Percentiles rank a stretch among this genome's conserved stretches.
These are phyloP conservation scores for Penicillium flavigenum DNA, from an alignment of 495 filamentous ascomycete species.

Conservation along the genomic window DNA sequence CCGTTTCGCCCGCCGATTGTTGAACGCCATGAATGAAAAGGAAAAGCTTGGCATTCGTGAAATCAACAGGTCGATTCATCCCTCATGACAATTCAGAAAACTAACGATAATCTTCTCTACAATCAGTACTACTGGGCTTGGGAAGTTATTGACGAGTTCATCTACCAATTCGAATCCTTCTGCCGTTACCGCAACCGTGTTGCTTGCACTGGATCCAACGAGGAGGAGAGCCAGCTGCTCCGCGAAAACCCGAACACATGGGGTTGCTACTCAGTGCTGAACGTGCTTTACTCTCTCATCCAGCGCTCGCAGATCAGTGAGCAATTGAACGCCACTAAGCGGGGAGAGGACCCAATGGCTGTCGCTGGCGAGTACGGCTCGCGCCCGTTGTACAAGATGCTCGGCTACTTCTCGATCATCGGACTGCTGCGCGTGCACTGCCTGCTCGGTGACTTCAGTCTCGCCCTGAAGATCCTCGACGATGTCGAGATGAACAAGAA, in stretches of 20 bases:
- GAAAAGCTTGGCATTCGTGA: slow-evolving; percentile 19
- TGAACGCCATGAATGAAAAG: slow-evolving; percentile 21
- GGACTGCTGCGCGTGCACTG: slow-evolving; percentile 94
- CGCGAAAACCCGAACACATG: slow-evolving; percentile 97
- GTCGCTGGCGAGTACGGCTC: slow-evolving; percentile 94
- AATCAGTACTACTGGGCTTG: slow-evolving; percentile 97
- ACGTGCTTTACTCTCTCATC: slow-evolving; percentile 98
- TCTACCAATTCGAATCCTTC: slow-evolving; percentile 99
- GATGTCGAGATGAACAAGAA: slow-evolving; percentile 99
- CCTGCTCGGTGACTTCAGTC: slow-evolving; percentile 94
- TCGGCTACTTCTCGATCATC: slow-evolving; percentile 99
- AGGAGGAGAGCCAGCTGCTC: slow-evolving; percentile 86
- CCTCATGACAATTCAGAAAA: slow-evolving; percentile 1
- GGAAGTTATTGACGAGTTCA: slow-evolving; percentile 99
- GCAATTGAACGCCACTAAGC: slow-evolving; percentile 91
- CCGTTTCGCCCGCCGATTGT: slow-evolving; percentile 4
- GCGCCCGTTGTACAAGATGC: slow-evolving; percentile 92
- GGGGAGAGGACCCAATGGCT: slow-evolving; percentile 77
- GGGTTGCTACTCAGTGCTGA: slow-evolving; percentile 99
- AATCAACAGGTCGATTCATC: neutral
- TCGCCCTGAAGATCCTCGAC: slow-evolving; percentile 96
- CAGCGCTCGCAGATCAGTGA: slow-evolving; percentile 97
- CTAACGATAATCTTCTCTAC: slow-evolving; percentile 15
- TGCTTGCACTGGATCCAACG: slow-evolving; percentile 78
- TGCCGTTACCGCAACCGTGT: slow-evolving; percentile 91